Evolutionary conservation across 352 stramenopile genomes (phyloP), one percentile per base, ranked within the genome.

Genomic region (Hyphochytrium catenoides): DNA sequence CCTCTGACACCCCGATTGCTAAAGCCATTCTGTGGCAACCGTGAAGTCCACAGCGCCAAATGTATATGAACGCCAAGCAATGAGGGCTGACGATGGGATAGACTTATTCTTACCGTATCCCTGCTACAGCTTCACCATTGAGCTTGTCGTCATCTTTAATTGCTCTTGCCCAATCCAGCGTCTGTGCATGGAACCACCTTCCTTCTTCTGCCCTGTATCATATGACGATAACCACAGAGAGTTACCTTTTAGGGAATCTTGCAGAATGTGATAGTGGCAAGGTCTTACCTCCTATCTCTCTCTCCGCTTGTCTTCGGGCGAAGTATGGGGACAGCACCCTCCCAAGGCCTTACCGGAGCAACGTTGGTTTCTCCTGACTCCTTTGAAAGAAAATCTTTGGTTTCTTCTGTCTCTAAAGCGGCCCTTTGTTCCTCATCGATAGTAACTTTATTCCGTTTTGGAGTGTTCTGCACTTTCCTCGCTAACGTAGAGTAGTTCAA

Each of bases 401-500:
- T n/a, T n/a, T n/a, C n/a, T n/a, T n/a, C n/a, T n/a, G n/a, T n/a
- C n/a, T n/a, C n/a, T n/a, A n/a, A n/a, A n/a, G n/a, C n/a, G n/a
- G n/a, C n/a, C n/a, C n/a, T 37, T 31, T 1, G 12, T 11, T 36
- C 15, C 8, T 41, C 11, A 31, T 11, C 1, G 17, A 3, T 2
- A 26, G 34, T 26, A 21, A 26, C 2, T 17, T 9, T 25, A 18
- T 12, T 4, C 14, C 26, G 26, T 20, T 19, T 23, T 4, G 39
- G 39, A 4, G 14, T 22, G 5, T 42, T 45, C 5, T 23, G 16
- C 14, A 45, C 36, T 5, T 14, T 25, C 21, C 43, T 20, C 23
- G 39, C 39, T 15, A 44, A 12, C 14, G 23, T 14, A 14, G 56
- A 51, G 40, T 67, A 67, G 12, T 52, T 54, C 22, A 67, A 42